Percentiles rank a stretch among this genome's conserved stretches.
phyloP scores from a whole-genome alignment of 2,329 filamentous ascomycete genomes.

The Colletotrichum sp. region DNA sequence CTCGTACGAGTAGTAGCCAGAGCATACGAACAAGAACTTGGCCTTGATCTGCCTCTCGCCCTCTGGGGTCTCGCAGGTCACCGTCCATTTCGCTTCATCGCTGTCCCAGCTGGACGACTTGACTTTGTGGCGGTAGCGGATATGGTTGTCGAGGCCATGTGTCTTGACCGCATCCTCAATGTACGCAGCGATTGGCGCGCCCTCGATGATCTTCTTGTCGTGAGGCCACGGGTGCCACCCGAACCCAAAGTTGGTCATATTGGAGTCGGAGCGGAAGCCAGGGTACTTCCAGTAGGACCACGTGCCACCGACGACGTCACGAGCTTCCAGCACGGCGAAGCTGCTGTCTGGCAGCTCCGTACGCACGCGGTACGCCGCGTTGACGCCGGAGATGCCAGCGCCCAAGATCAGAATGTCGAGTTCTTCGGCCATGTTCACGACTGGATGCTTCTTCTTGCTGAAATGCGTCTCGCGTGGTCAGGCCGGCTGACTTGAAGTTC shows the following conservation, averaged over 20 bases:
- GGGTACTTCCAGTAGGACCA: slow-evolving; percentile 83
- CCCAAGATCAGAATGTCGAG: slow-evolving; percentile 70
- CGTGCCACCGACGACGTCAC: slow-evolving; percentile 72
- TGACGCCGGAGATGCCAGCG: slow-evolving; percentile 77
- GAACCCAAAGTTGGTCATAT: slow-evolving; percentile 68
- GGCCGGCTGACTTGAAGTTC: neutral
- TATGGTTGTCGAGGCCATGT: slow-evolving; percentile 58
- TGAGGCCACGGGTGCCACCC: slow-evolving; percentile 74
- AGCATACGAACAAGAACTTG: slow-evolving; percentile 63
- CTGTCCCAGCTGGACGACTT: slow-evolving; percentile 58
- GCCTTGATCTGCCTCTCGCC: slow-evolving; percentile 40
- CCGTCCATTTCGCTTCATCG: slow-evolving; percentile 58
- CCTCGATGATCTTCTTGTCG: slow-evolving; percentile 56
- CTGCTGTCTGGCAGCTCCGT: slow-evolving; percentile 57
- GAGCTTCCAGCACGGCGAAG: slow-evolving; percentile 72
- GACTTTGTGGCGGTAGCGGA: slow-evolving; percentile 57
- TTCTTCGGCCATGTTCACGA: slow-evolving; percentile 20
- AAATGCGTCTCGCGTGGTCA: neutral
- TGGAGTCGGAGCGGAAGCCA: slow-evolving; percentile 71
- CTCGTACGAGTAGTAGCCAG: slow-evolving; percentile 77
- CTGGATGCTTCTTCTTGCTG: neutral
- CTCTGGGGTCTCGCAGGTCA: slow-evolving; percentile 44
- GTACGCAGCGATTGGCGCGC: slow-evolving; percentile 57
- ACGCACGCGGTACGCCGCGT: slow-evolving; percentile 71
- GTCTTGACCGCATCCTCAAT: slow-evolving; percentile 54